phyloP scores from a whole-genome alignment of 2,329 filamentous ascomycete species.

The Pyrenochaeta sp. region DNA sequence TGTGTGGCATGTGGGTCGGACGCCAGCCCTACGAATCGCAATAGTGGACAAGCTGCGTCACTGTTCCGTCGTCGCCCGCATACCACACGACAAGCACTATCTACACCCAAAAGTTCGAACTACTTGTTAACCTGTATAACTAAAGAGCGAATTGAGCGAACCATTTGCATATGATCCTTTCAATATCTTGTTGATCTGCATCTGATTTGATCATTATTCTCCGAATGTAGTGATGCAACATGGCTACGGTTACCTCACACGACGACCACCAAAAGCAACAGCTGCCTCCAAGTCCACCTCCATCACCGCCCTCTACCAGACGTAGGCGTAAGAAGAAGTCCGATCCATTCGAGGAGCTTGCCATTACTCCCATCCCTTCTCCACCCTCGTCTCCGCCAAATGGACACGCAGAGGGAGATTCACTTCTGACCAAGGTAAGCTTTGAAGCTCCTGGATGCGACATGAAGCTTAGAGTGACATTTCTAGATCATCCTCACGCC shows the following conservation, averaged over 20 bases:
- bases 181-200: not conserved
- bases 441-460: not conserved
- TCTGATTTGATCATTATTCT: not conserved
- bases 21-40: slow-evolving; percentile 15
- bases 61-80: slow-evolving; percentile 13
- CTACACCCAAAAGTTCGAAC: slow-evolving; percentile 1
- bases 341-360: slow-evolving; percentile 45
- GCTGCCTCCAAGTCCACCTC: slow-evolving; percentile 39
- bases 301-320: slow-evolving; percentile 33
- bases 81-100: slow-evolving; percentile 1
- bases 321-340: slow-evolving; percentile 33
- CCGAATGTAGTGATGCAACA: slow-evolving; percentile 6
- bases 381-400: slow-evolving; percentile 31
- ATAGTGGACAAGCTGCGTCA: slow-evolving; percentile 19
- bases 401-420: slow-evolving; percentile 25
- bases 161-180: not conserved
- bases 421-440: slow-evolving; percentile 37
- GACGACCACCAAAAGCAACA: slow-evolving; percentile 18
- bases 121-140: not conserved
- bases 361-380: slow-evolving; percentile 30
- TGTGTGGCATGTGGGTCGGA: slow-evolving; percentile 15
- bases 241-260: slow-evolving; percentile 24
- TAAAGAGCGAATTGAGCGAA: not conserved
- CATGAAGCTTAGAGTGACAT: not conserved
- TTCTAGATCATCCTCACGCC: slow-evolving; percentile 65